Conservation (phyloP, 495 filamentous ascomycete genomes). For the Staphylotrichum longicolle region DNA sequence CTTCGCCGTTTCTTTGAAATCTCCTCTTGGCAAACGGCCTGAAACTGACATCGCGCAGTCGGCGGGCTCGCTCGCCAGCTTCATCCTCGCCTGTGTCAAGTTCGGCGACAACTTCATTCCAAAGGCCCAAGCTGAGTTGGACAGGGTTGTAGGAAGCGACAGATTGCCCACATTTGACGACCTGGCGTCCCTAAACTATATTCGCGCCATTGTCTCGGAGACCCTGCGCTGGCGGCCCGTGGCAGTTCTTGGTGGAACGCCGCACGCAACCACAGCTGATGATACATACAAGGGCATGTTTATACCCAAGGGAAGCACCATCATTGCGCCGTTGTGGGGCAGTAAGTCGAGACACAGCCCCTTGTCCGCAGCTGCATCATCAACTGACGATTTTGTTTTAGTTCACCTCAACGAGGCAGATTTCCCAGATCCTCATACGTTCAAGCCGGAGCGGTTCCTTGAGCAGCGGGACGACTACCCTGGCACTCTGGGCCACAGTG, state of each 20-base stretch:
- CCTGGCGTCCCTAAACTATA: conserved; percentile 43
- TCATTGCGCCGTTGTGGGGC: conserved; percentile 50
- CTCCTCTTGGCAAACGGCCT: conserved; percentile 24
- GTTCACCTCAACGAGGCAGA: conserved; percentile 58
- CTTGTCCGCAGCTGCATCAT: conserved; percentile 12
- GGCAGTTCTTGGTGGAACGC: conserved; percentile 52
- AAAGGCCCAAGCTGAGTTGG: conserved; percentile 55
- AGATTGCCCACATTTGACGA: conserved; percentile 52
- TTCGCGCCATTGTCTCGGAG: conserved; percentile 51
- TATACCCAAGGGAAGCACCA: conserved; percentile 53
- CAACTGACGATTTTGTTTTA: conserved; percentile 20
- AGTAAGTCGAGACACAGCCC: conserved; percentile 36
- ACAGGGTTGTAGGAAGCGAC: conserved; percentile 51
- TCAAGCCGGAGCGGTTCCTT: conserved; percentile 46
- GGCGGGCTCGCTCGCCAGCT: conserved; percentile 48
- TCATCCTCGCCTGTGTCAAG: conserved; percentile 55
- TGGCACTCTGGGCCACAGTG: conserved; percentile 53
- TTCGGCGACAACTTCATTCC: conserved; percentile 48
- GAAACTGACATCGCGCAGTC: conserved; percentile 45
- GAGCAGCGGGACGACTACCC: conserved; percentile 45
- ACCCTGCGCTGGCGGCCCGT: conserved; percentile 53
- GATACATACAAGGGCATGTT: conserved; percentile 54
- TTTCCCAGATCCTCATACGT: conserved; percentile 55
- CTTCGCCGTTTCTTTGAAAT: neutral
- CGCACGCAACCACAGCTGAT: conserved; percentile 56